These are phyloP conservation scores for Camelina sativa DNA, from an alignment of 345 rosid genomes.

Conservation along the genomic window DNA sequence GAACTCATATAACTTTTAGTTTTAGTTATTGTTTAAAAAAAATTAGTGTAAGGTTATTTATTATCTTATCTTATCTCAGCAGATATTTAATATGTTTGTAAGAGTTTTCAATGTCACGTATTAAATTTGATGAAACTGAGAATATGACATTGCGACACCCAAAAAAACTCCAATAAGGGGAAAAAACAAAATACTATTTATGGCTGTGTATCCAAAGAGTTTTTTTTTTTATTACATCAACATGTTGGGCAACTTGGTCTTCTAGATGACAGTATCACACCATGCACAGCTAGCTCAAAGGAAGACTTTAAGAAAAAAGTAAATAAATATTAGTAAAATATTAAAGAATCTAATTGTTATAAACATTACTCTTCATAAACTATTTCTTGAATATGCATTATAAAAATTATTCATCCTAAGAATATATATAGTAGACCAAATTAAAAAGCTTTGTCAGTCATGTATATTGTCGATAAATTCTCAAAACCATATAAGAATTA, in stretches of 20 bases:
- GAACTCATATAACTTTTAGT: not conserved
- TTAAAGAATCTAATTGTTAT: not conserved
- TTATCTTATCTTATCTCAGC: slow-evolving; percentile 31
- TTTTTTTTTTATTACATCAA: slow-evolving; percentile 18
- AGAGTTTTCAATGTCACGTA: slow-evolving; percentile 23
- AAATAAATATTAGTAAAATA: slow-evolving; percentile 1
- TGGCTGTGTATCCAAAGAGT: slow-evolving; percentile 28
- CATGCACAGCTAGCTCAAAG: slow-evolving; percentile 29
- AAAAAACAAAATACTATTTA: slow-evolving; percentile 26
- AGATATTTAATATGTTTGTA: slow-evolving; percentile 29
- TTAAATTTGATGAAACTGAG: slow-evolving; percentile 37
- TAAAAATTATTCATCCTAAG: not conserved
- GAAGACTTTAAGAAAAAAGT: slow-evolving; percentile 11
- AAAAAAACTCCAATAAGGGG: not conserved
- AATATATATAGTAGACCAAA: not conserved
- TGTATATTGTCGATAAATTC: not conserved
- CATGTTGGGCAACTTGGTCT: slow-evolving; percentile 41
- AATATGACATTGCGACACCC: slow-evolving; percentile 35
- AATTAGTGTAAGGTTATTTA: not conserved
- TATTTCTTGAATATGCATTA: not conserved
- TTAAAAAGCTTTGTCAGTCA: not conserved
- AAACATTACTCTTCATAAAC: slow-evolving; percentile 8
- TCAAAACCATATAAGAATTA: not conserved
- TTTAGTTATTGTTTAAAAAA: not conserved
- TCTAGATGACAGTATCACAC: slow-evolving; percentile 44